phyloP scores from a whole-genome alignment of 2,329 filamentous ascomycete genomes.

The Pseudogymnoascus sp. region DNA sequence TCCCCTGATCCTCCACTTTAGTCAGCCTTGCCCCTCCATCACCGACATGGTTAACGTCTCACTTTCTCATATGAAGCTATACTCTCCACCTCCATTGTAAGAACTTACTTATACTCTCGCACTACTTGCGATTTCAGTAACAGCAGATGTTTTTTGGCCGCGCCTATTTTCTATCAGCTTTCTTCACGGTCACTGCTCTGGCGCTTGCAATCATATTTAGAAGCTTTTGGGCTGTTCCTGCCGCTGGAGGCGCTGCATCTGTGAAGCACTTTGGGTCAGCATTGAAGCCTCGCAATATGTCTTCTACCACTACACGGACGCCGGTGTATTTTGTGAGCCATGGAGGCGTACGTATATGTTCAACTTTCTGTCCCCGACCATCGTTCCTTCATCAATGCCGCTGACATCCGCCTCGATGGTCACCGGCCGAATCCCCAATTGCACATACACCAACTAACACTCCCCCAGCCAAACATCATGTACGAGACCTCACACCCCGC shows the following conservation, averaged over 20 bases:
- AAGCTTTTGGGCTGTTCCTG: not conserved
- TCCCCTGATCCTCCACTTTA: not conserved
- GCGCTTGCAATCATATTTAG: not conserved
- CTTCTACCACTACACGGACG: conserved; percentile 13
- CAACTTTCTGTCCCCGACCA: not conserved
- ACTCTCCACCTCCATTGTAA: not conserved
- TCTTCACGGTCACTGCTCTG: not conserved
- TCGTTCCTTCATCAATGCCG: not conserved
- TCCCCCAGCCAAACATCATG: conserved; percentile 52
- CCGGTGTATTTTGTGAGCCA: conserved; percentile 24
- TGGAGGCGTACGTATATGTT: conserved; percentile 20
- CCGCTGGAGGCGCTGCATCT: not conserved
- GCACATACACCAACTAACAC: not conserved
- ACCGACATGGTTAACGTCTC: not conserved
- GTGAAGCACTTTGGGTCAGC: not conserved
- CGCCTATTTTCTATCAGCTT: not conserved
- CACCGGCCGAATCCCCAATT: not conserved
- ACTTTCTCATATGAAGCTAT: not conserved
- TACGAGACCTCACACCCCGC: conserved; percentile 62
- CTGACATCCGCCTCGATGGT: not conserved
- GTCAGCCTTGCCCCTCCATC: conserved; percentile 2
- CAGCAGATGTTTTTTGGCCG: not conserved
- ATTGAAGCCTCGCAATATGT: conserved; percentile 15
- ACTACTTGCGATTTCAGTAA: not conserved
- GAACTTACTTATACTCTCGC: not conserved